Percentiles rank a stretch among this genome's conserved stretches.
Evolutionary conservation across 306 rosid genomes (phyloP).

Genomic region (Cicer judaicum): DNA sequence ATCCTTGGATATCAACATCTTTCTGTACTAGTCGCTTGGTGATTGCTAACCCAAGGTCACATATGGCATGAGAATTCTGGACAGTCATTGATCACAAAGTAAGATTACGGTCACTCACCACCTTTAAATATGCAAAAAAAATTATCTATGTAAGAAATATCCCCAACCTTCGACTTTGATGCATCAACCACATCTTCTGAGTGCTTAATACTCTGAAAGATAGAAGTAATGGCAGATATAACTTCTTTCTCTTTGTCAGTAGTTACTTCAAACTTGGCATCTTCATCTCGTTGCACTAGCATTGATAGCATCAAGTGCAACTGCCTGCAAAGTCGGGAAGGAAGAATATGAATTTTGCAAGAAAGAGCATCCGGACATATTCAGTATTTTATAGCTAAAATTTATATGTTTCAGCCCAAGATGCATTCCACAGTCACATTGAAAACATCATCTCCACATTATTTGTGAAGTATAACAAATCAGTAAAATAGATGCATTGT

Average conservation of each 20-base stretch:
- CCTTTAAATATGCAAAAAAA: slow-evolving; percentile 15
- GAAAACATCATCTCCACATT: slow-evolving; percentile 16
- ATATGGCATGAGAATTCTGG: slow-evolving; percentile 91
- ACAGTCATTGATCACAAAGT: slow-evolving; percentile 50
- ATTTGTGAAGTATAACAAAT: slow-evolving; percentile 5
- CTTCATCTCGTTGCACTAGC: slow-evolving; percentile 84
- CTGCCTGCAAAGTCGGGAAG: slow-evolving; percentile 66
- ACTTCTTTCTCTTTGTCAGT: slow-evolving; percentile 61
- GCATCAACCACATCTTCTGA: slow-evolving; percentile 78
- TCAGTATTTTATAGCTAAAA: slow-evolving; percentile 34
- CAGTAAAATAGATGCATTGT: slow-evolving; percentile 25
- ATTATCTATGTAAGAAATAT: not conserved
- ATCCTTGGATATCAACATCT: slow-evolving; percentile 67
- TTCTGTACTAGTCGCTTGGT: slow-evolving; percentile 64
- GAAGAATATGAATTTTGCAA: slow-evolving; percentile 26
- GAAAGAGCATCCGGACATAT: slow-evolving; percentile 41
- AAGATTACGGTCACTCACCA: slow-evolving; percentile 42
- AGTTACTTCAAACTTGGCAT: slow-evolving; percentile 67
- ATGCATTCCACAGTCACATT: slow-evolving; percentile 20
- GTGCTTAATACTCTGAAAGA: slow-evolving; percentile 78
- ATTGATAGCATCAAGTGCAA: slow-evolving; percentile 77
- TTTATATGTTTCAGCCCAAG: slow-evolving; percentile 17
- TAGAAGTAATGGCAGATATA: slow-evolving; percentile 60
- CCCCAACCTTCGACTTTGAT: slow-evolving; percentile 80
- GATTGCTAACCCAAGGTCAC: slow-evolving; percentile 92